A percentile compares a stretch with the other conserved stretches of the same genome.
These are phyloP conservation scores for Linnemannia elongata DNA, from an alignment of 192 early-diverging fungal genomes.

Conservation along the genomic window DNA sequence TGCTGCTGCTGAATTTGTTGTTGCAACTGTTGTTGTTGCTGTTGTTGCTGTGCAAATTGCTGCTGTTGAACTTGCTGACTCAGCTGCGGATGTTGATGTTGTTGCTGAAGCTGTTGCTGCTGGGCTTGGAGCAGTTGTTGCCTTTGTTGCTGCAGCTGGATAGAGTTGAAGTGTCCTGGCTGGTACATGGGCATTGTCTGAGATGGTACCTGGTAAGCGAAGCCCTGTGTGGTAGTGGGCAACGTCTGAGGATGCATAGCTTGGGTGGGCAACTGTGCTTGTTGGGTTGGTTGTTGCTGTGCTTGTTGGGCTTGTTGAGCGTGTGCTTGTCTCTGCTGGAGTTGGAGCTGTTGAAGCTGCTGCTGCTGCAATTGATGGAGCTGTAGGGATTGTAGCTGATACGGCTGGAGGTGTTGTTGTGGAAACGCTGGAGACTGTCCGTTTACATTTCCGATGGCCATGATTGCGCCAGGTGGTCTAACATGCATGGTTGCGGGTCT, in stretches of 20 bases:
- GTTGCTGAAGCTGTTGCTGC: conserved; percentile 32
- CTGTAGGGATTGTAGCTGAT: conserved; percentile 12
- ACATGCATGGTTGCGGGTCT: background rate
- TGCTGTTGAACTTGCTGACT: conserved; percentile 9
- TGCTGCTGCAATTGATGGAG: background rate
- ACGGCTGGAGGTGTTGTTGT: conserved; percentile 19
- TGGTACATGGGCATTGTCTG: conserved; percentile 9
- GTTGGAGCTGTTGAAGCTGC: conserved; percentile 4
- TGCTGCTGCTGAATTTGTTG: conserved; percentile 15
- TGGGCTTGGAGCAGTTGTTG: conserved; percentile 28
- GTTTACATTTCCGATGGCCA: conserved; percentile 1
- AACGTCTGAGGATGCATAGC: background rate
- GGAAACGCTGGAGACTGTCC: conserved; percentile 11
- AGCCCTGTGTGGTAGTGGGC: background rate
- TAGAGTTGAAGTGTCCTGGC: background rate
- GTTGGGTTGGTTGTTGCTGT: background rate
- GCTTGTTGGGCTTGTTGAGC: background rate
- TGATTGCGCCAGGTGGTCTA: background rate
- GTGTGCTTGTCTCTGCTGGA: conserved; percentile 4
- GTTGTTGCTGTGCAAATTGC: conserved; percentile 17
- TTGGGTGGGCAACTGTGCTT: background rate
- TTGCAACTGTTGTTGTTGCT: conserved; percentile 20
- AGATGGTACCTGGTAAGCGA: conserved; percentile 9
- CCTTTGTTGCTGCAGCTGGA: conserved; percentile 14
- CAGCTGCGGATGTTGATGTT: conserved; percentile 14